Evolutionary conservation across 2,329 filamentous ascomycete species (phyloP), one percentile per base, ranked within the genome.

Genomic region (Verticillium isaacii): DNA sequence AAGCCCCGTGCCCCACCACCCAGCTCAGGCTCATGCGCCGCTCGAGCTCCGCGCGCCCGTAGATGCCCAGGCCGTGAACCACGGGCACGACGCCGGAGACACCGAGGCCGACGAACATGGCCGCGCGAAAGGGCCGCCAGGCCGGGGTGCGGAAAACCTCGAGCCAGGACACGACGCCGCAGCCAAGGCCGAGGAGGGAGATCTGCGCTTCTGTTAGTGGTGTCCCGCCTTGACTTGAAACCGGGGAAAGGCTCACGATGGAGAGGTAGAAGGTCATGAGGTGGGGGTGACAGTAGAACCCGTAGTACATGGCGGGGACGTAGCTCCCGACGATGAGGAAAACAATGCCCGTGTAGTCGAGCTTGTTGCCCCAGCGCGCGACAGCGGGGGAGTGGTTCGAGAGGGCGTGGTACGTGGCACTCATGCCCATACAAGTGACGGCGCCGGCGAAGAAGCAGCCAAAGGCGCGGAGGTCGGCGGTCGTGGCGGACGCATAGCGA

Each of bases 331-430:
- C 91, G 63, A 98, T 98, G 67, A 99, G 79, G 57, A 89, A 86
- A 34, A 98, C 91, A 68, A 99, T 99, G 7, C 95, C 95, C 5
- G 94, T 86, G 73, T 99, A 98, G 73, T 99, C 95, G 61, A 98
- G 79, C 74, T 96, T 92, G 73, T 98, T 98, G 12, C 93, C 93
- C 80, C 92, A 91, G 64, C 85, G 88, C 2, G 90, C 88, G 15
- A 97, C 91, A 1, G 77, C 76, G 41, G 87, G 85, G 19, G 91
- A 95, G 74, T 99, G 95, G 67, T 97, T 97, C 25, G 83, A 87
- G 57, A 97, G 84, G 2, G 91, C 85, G 73, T 99, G 95, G 72
- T 88, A 99, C 2, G 89, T 90, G 5, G 92, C 90, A 68, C 89
- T 93, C 88, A 93, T 91, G 25, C 89, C 89, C 59, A 95, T 78